phyloP scores from a whole-genome alignment of 345 rosid genomes.

The Fremontodendron californicum region DNA sequence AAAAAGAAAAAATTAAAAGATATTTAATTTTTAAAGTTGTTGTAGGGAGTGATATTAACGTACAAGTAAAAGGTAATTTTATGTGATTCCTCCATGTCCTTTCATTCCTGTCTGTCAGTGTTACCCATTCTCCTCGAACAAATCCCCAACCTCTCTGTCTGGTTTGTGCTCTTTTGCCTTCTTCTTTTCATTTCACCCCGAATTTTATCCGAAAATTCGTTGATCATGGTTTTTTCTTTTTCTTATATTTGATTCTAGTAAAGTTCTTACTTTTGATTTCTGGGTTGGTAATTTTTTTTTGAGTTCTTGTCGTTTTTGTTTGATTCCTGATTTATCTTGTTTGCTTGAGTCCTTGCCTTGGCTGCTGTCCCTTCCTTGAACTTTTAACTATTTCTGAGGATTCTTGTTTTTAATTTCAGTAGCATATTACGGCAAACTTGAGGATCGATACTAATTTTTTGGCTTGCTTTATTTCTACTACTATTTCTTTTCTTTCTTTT shows the following conservation, averaged over 20 bases:
- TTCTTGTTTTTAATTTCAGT: background rate
- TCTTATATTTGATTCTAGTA: background rate
- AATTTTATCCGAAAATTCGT: too few relatives aligned
- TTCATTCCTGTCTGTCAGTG: too few relatives aligned
- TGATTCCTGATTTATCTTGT: background rate
- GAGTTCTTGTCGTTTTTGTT: background rate
- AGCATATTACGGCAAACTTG: background rate
- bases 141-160: background rate
- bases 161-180: constrained; percentile 4
- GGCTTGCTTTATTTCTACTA: background rate
- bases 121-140: background rate
- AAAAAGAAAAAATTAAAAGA: too few relatives aligned
- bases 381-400: background rate
- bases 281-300: background rate
- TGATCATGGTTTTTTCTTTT: background rate
- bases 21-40: background rate
- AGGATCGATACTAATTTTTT: background rate
- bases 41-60: background rate
- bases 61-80: background rate
- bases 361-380: background rate
- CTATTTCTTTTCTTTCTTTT: background rate
- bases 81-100: background rate
- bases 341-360: background rate
- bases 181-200: too few relatives aligned
- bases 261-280: background rate